Conservation (phyloP, 2,329 filamentous ascomycete genomes). For the Chaetothyriales sp. region DNA sequence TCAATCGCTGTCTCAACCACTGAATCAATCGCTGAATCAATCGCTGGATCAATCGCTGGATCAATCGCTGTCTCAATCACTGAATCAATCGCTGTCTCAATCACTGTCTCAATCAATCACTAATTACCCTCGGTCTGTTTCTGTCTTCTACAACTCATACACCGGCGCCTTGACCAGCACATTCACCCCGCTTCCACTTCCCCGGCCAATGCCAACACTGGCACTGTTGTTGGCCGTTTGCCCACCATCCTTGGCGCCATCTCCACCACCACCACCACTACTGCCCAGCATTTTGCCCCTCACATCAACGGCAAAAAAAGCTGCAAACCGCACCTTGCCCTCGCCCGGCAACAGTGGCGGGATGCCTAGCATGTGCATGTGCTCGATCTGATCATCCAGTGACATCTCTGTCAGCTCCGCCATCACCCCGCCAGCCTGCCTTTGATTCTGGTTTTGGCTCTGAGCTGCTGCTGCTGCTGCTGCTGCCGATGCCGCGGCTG, state of each 20-base stretch:
- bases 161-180: constrained; percentile 64
- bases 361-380: neutral
- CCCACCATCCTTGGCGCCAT: constrained; percentile 3
- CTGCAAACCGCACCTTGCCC: constrained; percentile 56
- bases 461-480: neutral
- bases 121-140: no score
- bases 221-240: constrained; percentile 5
- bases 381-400: constrained; percentile 7
- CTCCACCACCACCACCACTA: constrained; percentile 3
- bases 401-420: neutral
- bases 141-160: constrained; percentile 29
- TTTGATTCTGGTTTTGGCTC: neutral
- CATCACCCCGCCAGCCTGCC: neutral
- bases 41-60: no score
- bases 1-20: no score
- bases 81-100: no score
- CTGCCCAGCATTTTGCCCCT: constrained; percentile 39
- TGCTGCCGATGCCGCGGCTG: neutral
- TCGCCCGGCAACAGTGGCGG: constrained; percentile 15
- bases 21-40: no score
- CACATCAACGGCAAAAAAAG: constrained; percentile 62
- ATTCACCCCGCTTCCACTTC: constrained; percentile 29
- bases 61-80: no score
- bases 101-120: no score
- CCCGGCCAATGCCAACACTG: constrained; percentile 5